A percentile compares a stretch with the other conserved stretches of the same genome.
These are phyloP conservation scores for Gossypium herbaceum DNA, from an alignment of 345 rosid genomes.

Conservation along the genomic window DNA sequence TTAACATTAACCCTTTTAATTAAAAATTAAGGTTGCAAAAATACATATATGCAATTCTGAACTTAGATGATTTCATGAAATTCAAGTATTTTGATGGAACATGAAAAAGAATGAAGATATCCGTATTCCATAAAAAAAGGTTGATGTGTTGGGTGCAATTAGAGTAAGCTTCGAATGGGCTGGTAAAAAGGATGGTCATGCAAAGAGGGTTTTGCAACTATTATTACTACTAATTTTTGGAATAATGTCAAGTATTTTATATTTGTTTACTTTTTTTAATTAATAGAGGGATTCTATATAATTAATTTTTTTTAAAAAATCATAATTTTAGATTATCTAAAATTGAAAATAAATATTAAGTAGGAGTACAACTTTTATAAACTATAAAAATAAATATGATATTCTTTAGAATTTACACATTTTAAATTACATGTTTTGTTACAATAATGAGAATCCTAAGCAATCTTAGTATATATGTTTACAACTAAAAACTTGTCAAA, in stretches of 20 bases:
- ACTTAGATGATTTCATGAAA: neutral
- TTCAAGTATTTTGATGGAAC: neutral
- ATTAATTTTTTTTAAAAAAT: no score
- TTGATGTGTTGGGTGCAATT: neutral
- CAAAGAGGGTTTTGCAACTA: neutral
- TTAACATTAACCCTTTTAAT: neutral
- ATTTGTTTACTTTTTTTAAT: neutral
- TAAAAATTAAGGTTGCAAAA: neutral
- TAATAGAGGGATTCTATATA: neutral
- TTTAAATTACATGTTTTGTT: no score
- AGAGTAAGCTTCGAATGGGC: slow-evolving; percentile 4
- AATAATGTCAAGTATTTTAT: neutral
- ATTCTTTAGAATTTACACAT: no score
- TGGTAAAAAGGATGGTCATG: slow-evolving; percentile 4
- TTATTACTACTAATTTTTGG: neutral
- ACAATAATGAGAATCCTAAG: no score
- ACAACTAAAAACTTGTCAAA: no score
- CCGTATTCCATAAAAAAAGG: neutral
- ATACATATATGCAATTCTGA: neutral
- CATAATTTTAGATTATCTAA: no score
- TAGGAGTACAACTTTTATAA: no score
- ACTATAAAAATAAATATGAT: no score
- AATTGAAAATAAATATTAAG: no score
- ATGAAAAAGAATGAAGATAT: neutral
- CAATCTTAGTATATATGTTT: neutral